Evolutionary conservation across 306 rosid genomes (phyloP).

Genomic region (Malus asiatica): DNA sequence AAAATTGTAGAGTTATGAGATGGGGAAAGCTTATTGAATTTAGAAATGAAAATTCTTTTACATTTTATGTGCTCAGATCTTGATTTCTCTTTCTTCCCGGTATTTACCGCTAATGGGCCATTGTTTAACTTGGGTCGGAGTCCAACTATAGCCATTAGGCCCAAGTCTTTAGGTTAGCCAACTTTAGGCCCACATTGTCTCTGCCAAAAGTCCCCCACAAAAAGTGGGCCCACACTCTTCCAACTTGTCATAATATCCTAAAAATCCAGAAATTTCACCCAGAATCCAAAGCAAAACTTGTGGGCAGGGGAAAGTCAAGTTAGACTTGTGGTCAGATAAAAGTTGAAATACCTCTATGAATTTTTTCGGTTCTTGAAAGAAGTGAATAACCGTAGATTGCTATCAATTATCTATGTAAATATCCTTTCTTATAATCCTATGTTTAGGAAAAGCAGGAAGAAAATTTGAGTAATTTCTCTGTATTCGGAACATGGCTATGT

Average conservation of each 20-base stretch:
- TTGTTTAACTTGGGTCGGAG: background rate
- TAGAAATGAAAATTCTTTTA: conserved; percentile 57
- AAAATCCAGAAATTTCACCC: background rate
- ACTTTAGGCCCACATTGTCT: background rate
- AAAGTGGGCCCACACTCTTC: background rate
- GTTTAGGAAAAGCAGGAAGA: too few relatives aligned
- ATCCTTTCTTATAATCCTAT: too few relatives aligned
- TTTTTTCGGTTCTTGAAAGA: accelerated
- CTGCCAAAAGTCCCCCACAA: background rate
- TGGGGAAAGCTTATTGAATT: conserved; percentile 54
- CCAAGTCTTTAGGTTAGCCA: background rate
- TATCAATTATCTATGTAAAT: too few relatives aligned
- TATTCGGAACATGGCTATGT: too few relatives aligned
- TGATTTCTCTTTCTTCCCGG: background rate
- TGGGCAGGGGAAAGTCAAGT: too few relatives aligned
- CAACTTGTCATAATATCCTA: background rate
- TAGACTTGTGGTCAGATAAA: too few relatives aligned
- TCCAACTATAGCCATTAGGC: background rate
- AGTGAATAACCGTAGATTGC: too few relatives aligned
- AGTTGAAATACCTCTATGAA: accelerated
- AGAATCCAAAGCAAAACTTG: background rate
- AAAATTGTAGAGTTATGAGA: conserved; percentile 70
- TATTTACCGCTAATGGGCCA: background rate
- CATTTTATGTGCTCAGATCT: conserved; percentile 9
- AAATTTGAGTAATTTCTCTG: too few relatives aligned